Conservation (phyloP, 345 rosid species). For the Aethionema arabicum region DNA sequence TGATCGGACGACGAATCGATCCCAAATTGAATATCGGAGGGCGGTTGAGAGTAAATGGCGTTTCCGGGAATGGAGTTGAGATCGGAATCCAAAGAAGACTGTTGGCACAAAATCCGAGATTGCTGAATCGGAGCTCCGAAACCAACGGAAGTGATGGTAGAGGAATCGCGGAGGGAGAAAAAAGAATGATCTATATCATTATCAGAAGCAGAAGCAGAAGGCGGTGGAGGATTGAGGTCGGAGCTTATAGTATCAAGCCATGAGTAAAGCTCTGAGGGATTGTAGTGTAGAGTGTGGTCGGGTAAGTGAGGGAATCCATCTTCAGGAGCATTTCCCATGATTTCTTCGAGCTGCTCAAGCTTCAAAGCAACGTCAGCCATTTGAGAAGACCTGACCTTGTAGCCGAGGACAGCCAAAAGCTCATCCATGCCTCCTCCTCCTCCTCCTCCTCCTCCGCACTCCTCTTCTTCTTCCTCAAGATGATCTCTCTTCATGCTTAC, state of each 20-base stretch:
- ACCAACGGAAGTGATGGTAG: constrained; percentile 40
- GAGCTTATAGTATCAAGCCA: constrained; percentile 70
- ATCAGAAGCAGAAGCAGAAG: background rate
- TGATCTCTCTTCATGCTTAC: constrained; percentile 49
- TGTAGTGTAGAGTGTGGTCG: constrained; percentile 64
- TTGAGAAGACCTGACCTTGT: constrained; percentile 66
- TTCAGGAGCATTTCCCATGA: constrained; percentile 55
- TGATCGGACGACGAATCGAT: constrained; percentile 35
- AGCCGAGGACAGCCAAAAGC: constrained; percentile 63
- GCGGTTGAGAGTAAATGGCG: constrained; percentile 43
- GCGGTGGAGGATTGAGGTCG: constrained; percentile 50
- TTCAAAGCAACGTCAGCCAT: constrained; percentile 83
- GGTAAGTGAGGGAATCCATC: constrained; percentile 57
- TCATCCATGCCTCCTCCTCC: constrained; percentile 62
- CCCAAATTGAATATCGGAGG: background rate
- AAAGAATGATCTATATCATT: constrained; percentile 30
- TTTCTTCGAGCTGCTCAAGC: constrained; percentile 72
- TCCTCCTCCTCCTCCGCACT: constrained; percentile 32
- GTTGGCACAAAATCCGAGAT: constrained; percentile 29
- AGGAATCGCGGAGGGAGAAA: constrained; percentile 34
- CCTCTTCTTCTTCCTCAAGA: constrained; percentile 42
- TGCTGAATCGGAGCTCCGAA: constrained; percentile 1
- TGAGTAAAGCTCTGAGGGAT: constrained; percentile 67
- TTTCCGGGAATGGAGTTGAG: constrained; percentile 74
- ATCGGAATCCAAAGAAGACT: constrained; percentile 60